Base-by-base conservation (phyloP, 495 filamentous ascomycete species). In the Podospora pseudopauciseta region DNA sequence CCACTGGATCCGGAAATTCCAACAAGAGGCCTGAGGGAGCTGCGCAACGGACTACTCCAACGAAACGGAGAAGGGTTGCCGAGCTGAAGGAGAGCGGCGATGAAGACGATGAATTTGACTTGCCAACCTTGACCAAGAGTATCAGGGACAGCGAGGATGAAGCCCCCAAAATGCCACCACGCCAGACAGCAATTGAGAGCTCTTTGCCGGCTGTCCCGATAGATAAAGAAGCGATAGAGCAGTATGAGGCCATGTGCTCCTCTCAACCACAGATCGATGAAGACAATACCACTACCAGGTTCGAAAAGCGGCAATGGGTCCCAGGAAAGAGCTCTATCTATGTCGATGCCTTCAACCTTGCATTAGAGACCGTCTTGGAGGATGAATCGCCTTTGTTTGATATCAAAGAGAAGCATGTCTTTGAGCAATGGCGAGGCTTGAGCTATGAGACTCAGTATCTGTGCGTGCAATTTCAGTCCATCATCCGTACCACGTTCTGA, bases 291-390 rank as follows among this genome's bases (percentile, higher is more conserved):
- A 66, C 75, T 6, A 70, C 77, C 7, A 74, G 80, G 39, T 68
- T 81, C 2, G 72, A 78, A 28, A 75, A 74, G 49, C 77, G 79
- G 32, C 74, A 74, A 44, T 85, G 85, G 86, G 79, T 80, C 4
- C 78, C 72, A 57, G 84, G 83, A 6, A 82, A 80, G 58, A 96
- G 89, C 71, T 98, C 95, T 4, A 93, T 99, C 65, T 99, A 99
- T 72, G 93, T 97, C 18, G 94, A 99, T 78, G 95, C 94, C 20
- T 99, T 99, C 84, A 97, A 97, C 77, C 80, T 97, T 18, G 93
- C 94, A 19, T 83, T 99, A 57, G 89, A 93, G 68, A 98, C 93
- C 2, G 94, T 98, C 23, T 81, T 99, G 5, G 89, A 90, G 60
- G 94, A 97, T 60, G 95, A 99, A 75, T 84, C 87, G 2, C 92